Base-by-base conservation (phyloP, 1,284 basidiomycete genomes). In the Trametes polyzona region DNA sequence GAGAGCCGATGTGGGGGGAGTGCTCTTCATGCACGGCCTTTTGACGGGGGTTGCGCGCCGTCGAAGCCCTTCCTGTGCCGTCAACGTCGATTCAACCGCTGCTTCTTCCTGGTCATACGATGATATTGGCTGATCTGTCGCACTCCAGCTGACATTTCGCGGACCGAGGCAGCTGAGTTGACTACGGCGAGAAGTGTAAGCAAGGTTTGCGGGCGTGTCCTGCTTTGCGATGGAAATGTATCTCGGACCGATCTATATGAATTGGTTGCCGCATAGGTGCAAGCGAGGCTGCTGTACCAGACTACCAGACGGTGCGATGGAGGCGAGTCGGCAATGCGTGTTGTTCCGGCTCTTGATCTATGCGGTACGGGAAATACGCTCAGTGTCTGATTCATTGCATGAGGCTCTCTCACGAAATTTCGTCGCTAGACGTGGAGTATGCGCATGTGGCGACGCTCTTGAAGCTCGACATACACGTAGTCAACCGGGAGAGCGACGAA, bases 401-500 rank as follows among this genome's bases (percentile, higher is more conserved):
- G 2, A n/a, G 44, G 30, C 61, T 88, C 87, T 5, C 83, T 82
- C 2, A 69, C 68, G 12, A 61, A 67, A 2, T 65, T 73, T 37
- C 84, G 86, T n/a, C n/a, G n/a, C n/a, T n/a, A n/a, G n/a, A n/a
- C n/a, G n/a, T n/a, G n/a, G n/a, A n/a, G n/a, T n/a, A n/a, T n/a
- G n/a, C n/a, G n/a, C n/a, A n/a, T n/a, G n/a, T n/a, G n/a, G n/a
- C n/a, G n/a, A 16, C 70, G 70, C 21, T 78, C 75, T 39, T 57
- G 30, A 1, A 89, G 72, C 16, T 87, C 78, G 0, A 81, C 74
- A 37, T 79, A 73, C 39, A 88, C 68, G 65, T 89, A 90, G 47
- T 73, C 75, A 64, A 95, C 86, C 23, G 95, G 69, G 1, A 74
- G 73, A 1, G 71, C 69, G 64, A 95, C 94, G 65, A 82, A n/a